A percentile compares a stretch with the other conserved stretches of the same genome.
Evolutionary conservation across 2,329 filamentous ascomycete species (phyloP).

Genomic region (Huntiella moniliformis): DNA sequence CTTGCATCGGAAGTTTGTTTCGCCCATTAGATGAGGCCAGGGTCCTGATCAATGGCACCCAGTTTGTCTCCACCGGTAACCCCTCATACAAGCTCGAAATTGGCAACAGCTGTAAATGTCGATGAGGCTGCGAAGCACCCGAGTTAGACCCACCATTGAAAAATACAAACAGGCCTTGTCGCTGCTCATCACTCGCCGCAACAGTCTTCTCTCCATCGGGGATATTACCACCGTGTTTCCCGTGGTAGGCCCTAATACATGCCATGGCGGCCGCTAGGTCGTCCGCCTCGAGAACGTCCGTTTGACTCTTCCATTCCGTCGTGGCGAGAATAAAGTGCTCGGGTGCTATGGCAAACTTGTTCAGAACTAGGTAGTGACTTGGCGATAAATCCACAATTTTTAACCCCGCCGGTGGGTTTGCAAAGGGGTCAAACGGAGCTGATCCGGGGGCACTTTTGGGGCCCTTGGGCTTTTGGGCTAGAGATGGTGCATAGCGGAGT

Average conservation of each 20-base stretch:
- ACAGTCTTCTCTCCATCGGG: slow-evolving; percentile 5
- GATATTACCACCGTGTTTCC: slow-evolving; percentile 15
- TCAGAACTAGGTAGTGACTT: slow-evolving; percentile 46
- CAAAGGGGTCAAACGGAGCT: slow-evolving; percentile 42
- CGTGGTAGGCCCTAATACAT: slow-evolving; percentile 38
- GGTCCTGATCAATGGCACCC: slow-evolving; percentile 30
- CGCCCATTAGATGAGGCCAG: slow-evolving; percentile 15
- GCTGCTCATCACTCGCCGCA: slow-evolving; percentile 15
- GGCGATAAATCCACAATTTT: slow-evolving; percentile 32
- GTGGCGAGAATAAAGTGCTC: slow-evolving; percentile 58
- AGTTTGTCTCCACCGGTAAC: slow-evolving; percentile 20
- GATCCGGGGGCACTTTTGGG: slow-evolving; percentile 15
- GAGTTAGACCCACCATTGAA: slow-evolving; percentile 53
- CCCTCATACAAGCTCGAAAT: slow-evolving; percentile 43
- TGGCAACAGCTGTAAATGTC: slow-evolving; percentile 54
- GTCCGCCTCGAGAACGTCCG: slow-evolving; percentile 36
- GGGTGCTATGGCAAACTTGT: slow-evolving; percentile 55
- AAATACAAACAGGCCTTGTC: slow-evolving; percentile 35
- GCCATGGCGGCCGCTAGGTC: slow-evolving; percentile 44
- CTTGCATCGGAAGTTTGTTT: slow-evolving; percentile 23
- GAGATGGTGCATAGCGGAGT: slow-evolving; percentile 48
- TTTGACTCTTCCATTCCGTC: slow-evolving; percentile 43
- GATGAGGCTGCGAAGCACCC: slow-evolving; percentile 52
- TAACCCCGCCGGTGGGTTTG: slow-evolving; percentile 31
- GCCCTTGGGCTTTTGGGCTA: slow-evolving; percentile 46